A percentile compares a stretch with the other conserved stretches of the same genome.
Conservation (phyloP, 352 stramenopile genomes). For the Phytophthora capsici region DNA sequence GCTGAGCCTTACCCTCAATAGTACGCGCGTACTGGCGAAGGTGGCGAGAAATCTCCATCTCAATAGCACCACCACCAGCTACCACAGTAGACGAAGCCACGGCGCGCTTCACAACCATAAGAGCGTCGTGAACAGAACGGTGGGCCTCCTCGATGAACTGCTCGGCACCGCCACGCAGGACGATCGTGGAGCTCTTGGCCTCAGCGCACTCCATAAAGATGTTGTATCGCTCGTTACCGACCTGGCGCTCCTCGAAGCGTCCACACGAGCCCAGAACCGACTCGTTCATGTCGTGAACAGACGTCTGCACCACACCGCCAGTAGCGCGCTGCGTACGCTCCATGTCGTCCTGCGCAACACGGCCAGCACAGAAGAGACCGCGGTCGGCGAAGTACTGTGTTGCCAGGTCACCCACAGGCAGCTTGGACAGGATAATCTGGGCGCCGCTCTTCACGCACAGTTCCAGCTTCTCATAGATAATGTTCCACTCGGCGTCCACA, state of each 20-base stretch:
- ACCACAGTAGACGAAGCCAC: constrained; percentile 92
- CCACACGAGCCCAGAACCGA: constrained; percentile 95
- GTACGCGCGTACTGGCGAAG: constrained; percentile 93
- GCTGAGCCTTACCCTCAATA: constrained; percentile 98
- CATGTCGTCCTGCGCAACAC: constrained; percentile 97
- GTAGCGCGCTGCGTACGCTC: constrained; percentile 96
- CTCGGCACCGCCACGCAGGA: constrained; percentile 97
- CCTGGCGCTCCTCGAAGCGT: constrained; percentile 97
- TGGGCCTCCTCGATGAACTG: constrained; percentile 99
- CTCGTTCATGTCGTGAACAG: constrained; percentile 91
- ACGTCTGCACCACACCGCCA: constrained; percentile 94
- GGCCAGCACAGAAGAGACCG: constrained; percentile 97
- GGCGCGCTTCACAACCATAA: constrained; percentile 99
- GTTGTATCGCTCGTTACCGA: constrained; percentile 98
- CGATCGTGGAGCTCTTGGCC: constrained; percentile 96
- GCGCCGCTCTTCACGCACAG: constrained; percentile 91
- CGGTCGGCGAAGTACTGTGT: constrained; percentile 99
- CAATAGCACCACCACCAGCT: constrained; percentile 91
- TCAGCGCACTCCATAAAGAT: constrained; percentile 97
- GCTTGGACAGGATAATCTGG: constrained; percentile 98
- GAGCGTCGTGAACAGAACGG: constrained; percentile 97
- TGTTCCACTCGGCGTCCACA: constrained; percentile 99
- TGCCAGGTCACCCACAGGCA: constrained; percentile 96
- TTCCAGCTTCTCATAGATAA: constrained; percentile 99
- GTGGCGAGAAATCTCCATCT: constrained; percentile 94